Conservation (phyloP, 2,329 filamentous ascomycete species). For the Geoglossum cookeanum region DNA sequence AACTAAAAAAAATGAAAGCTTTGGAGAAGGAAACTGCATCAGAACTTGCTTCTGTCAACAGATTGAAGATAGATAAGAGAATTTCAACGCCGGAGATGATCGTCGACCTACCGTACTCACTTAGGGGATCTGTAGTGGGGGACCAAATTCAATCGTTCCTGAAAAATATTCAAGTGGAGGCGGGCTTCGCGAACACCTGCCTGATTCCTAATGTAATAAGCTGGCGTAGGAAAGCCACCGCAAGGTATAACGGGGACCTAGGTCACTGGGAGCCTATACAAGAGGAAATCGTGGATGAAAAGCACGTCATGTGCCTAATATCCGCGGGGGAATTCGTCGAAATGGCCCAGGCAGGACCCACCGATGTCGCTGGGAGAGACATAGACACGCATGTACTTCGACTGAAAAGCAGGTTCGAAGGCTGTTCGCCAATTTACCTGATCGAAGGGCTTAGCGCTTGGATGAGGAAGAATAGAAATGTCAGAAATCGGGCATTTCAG, state of each 20-base stretch:
- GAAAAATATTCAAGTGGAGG: constrained; percentile 23
- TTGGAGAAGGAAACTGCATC: constrained; percentile 43
- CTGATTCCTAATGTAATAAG: constrained; percentile 34
- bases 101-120: constrained; percentile 41
- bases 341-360: constrained; percentile 22
- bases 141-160: constrained; percentile 25
- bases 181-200: constrained; percentile 19
- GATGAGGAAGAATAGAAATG: constrained; percentile 48
- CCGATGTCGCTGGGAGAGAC: constrained; percentile 18
- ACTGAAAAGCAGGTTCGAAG: constrained; percentile 34
- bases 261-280: constrained; percentile 46
- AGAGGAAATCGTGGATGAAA: constrained; percentile 30
- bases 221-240: constrained; percentile 50
- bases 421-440: constrained; percentile 43
- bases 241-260: constrained; percentile 38
- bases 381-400: constrained; percentile 39
- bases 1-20: constrained; percentile 34
- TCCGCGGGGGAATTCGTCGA: constrained; percentile 46
- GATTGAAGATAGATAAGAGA: constrained; percentile 53
- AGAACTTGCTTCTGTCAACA: constrained; percentile 55
- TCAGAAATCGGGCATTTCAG: constrained; percentile 47
- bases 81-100: constrained; percentile 60
- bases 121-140: constrained; percentile 28
- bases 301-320: constrained; percentile 42
- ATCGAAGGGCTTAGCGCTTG: constrained; percentile 49